phyloP scores from a whole-genome alignment of 768 basidiomycete genomes.

The Termitomyces sp. region DNA sequence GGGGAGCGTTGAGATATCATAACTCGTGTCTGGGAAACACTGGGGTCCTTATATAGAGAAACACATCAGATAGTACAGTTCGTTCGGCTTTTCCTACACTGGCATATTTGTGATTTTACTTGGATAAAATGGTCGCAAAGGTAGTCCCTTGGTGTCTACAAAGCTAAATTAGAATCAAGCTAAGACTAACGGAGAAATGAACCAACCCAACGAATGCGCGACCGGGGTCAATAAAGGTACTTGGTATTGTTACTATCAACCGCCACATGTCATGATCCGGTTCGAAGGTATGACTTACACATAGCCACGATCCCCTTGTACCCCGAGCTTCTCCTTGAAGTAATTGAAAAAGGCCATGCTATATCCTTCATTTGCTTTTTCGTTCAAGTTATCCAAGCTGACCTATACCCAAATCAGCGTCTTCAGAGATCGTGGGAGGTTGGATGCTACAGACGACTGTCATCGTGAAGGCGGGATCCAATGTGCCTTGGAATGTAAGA shows the following conservation, averaged over 20 bases:
- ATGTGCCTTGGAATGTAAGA: slow-evolving; percentile 57
- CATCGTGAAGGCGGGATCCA: slow-evolving; percentile 64
- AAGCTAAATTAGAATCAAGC: background rate
- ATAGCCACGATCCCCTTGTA: slow-evolving; percentile 53
- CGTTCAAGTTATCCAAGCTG: slow-evolving; percentile 53
- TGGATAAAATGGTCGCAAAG: slow-evolving; percentile 39
- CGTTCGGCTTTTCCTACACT: background rate
- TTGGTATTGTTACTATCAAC: slow-evolving; percentile 8
- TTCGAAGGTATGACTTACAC: slow-evolving; percentile 35
- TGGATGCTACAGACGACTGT: slow-evolving; percentile 43
- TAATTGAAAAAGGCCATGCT: slow-evolving; percentile 53
- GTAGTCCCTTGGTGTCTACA: slow-evolving; percentile 40
- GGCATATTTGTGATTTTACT: slow-evolving; percentile 9
- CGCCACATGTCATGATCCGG: background rate
- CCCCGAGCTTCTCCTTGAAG: slow-evolving; percentile 50
- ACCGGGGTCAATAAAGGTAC: slow-evolving; percentile 52
- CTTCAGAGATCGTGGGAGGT: background rate
- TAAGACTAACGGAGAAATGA: background rate
- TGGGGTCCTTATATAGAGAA: no score
- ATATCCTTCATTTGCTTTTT: slow-evolving; percentile 45
- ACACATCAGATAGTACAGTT: background rate
- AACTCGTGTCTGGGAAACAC: no score
- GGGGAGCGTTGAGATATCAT: no score
- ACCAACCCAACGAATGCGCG: slow-evolving; percentile 44
- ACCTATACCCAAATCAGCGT: slow-evolving; percentile 32